These are phyloP conservation scores for Lactuca sativa DNA, from an alignment of 129 eudicot species.

Conservation along the genomic window DNA sequence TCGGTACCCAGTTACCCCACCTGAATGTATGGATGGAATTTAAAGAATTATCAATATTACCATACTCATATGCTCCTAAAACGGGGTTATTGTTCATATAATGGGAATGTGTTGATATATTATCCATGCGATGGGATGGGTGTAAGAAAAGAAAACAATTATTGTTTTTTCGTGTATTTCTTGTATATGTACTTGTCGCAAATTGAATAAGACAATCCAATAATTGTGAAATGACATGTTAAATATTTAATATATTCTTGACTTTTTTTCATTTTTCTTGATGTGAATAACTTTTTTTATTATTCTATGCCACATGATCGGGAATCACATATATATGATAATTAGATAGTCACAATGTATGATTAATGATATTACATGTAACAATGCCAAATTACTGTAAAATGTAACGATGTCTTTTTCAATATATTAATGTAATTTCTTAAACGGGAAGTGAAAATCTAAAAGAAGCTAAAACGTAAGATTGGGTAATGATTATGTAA, in stretches of 20 bases:
- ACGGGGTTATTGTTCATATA: neutral
- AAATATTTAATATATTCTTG: no score
- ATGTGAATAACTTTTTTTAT: no score
- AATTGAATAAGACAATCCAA: neutral
- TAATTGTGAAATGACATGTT: neutral
- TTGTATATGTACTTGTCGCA: neutral
- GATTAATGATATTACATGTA: neutral
- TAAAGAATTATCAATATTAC: conserved; percentile 8
- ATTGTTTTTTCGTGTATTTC: neutral
- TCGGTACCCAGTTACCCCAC: conserved; percentile 52
- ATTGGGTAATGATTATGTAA: neutral
- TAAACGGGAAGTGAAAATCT: neutral
- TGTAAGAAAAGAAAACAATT: neutral
- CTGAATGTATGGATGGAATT: conserved; percentile 58
- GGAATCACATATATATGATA: no score
- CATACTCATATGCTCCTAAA: neutral
- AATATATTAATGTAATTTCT: neutral
- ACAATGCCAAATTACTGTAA: neutral
- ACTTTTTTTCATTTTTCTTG: neutral
- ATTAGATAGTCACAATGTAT: neutral
- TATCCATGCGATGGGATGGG: neutral
- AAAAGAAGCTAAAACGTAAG: neutral
- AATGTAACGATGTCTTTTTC: no score
- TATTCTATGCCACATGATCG: no score
- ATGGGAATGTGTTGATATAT: neutral